A percentile compares a stretch with the other conserved stretches of the same genome.
phyloP scores from a whole-genome alignment of 306 rosid species.

The Phaseolus lunatus region DNA sequence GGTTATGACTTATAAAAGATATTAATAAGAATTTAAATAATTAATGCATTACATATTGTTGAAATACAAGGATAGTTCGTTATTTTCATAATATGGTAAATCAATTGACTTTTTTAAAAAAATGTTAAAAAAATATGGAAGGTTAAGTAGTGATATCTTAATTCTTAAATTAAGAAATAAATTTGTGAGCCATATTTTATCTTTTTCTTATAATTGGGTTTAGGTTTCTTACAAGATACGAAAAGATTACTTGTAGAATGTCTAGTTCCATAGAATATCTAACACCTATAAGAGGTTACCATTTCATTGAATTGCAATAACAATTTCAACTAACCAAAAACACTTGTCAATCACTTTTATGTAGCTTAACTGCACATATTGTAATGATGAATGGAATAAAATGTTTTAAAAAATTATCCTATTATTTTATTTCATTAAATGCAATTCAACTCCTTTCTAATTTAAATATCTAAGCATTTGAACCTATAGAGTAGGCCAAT shows the following conservation, averaged over 20 bases:
- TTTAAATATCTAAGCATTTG: background rate
- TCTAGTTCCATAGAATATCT: background rate
- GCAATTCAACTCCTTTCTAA: background rate
- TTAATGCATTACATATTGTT: no score
- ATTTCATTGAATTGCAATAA: conserved; percentile 11
- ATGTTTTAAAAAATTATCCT: no score
- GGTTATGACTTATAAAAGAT: no score
- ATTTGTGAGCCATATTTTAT: no score
- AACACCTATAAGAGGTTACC: background rate
- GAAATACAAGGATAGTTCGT: no score
- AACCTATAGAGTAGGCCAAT: background rate
- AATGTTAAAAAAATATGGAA: background rate
- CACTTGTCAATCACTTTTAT: background rate
- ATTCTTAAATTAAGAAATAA: no score
- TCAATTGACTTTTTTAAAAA: no score
- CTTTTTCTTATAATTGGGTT: no score
- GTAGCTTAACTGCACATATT: background rate
- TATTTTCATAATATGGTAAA: no score
- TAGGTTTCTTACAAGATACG: background rate
- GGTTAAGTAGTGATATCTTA: no score
- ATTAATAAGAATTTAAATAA: no score
- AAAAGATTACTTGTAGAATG: background rate
- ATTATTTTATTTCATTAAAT: background rate
- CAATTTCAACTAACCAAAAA: conserved; percentile 2
- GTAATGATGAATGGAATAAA: background rate